Evolutionary conservation across 2,329 filamentous ascomycete genomes (phyloP).

Genomic region (Colletotrichum shisoi): DNA sequence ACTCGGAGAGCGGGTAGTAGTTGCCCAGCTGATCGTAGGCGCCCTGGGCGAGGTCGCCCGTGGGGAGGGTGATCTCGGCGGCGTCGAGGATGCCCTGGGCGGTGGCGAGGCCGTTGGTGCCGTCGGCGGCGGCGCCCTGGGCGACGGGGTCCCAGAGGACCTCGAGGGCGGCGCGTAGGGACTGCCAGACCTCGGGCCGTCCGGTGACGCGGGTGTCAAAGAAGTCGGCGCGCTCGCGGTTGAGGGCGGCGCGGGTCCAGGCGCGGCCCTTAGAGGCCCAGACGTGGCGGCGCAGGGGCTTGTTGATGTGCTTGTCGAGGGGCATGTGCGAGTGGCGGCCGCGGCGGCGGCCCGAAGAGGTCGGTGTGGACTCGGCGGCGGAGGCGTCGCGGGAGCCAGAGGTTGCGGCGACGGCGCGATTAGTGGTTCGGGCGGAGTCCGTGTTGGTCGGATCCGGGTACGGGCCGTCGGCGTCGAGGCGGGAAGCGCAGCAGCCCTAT

Average conservation of each 20-base stretch:
- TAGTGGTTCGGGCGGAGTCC: constrained; percentile 63
- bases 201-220: constrained; percentile 90
- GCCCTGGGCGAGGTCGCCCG: constrained; percentile 74
- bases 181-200: constrained; percentile 79
- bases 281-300: constrained; percentile 69
- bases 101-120: constrained; percentile 61
- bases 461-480: constrained; percentile 61
- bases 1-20: constrained; percentile 73
- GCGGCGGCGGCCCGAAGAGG: constrained; percentile 43
- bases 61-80: constrained; percentile 76
- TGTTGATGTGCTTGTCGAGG: constrained; percentile 72
- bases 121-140: constrained; percentile 50
- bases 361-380: constrained; percentile 29
- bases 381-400: constrained; percentile 41
- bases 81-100: constrained; percentile 85
- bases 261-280: constrained; percentile 70
- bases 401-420: constrained; percentile 45
- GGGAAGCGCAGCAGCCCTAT: constrained; percentile 68
- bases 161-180: constrained; percentile 72
- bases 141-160: constrained; percentile 68
- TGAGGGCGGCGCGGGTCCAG: constrained; percentile 76
- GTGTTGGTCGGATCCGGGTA: constrained; percentile 60
- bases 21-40: constrained; percentile 76
- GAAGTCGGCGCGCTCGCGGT: constrained; percentile 79
- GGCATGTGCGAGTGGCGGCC: constrained; percentile 52